These are phyloP conservation scores for Pythium oligandrum DNA, from an alignment of 352 stramenopile species.

Conservation along the genomic window DNA sequence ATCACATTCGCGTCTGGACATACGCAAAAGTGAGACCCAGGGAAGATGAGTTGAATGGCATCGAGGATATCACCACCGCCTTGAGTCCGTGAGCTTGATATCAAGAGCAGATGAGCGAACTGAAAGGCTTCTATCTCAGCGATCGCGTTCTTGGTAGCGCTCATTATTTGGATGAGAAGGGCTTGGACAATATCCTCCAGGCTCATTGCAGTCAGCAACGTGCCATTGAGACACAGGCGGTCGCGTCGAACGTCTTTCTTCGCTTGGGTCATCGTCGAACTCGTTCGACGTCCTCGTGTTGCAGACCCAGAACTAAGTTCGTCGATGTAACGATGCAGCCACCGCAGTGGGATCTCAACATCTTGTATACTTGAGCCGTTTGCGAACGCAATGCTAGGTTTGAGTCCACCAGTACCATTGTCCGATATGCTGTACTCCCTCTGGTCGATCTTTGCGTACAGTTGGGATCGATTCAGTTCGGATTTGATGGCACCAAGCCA, in stretches of 20 bases:
- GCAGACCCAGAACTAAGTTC: slow-evolving; percentile 21
- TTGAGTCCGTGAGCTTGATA: slow-evolving; percentile 58
- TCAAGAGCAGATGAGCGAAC: slow-evolving; percentile 49
- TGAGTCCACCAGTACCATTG: no score
- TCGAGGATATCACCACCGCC: slow-evolving; percentile 68
- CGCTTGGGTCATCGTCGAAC: slow-evolving; percentile 47
- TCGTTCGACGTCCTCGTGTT: slow-evolving; percentile 36
- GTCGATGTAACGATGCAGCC: slow-evolving; percentile 52
- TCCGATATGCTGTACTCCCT: no score
- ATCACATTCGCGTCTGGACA: slow-evolving; percentile 40
- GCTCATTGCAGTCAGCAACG: no score
- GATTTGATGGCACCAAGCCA: slow-evolving; percentile 43
- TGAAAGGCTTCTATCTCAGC: slow-evolving; percentile 47
- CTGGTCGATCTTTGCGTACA: background rate
- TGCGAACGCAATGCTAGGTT: no score
- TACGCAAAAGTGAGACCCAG: slow-evolving; percentile 29
- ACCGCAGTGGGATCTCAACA: slow-evolving; percentile 37
- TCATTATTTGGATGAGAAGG: slow-evolving; percentile 22
- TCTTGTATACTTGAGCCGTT: background rate
- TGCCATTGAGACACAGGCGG: slow-evolving; percentile 47
- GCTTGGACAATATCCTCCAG: slow-evolving; percentile 29
- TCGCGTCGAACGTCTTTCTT: slow-evolving; percentile 68
- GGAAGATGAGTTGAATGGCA: slow-evolving; percentile 45
- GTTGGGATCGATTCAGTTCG: slow-evolving; percentile 30
- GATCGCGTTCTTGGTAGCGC: slow-evolving; percentile 1